Base-by-base conservation (phyloP, 495 filamentous ascomycete genomes). In the Neurospora discreta region DNA sequence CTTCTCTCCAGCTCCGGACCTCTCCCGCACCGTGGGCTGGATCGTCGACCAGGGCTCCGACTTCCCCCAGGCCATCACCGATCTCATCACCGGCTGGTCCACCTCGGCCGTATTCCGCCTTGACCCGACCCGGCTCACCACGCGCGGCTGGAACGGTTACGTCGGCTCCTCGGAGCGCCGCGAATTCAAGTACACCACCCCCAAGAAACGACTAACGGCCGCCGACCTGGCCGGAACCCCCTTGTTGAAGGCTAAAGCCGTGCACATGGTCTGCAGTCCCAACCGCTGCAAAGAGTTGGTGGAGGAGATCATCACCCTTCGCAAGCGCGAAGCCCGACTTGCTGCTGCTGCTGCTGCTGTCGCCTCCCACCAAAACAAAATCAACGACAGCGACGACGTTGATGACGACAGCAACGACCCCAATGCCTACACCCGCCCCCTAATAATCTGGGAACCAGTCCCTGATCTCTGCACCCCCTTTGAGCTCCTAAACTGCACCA, bases 361-460 rank as follows among this genome's bases (percentile, higher is more conserved):
- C 23, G 52, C 52, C 36, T 44, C 74, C 23, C 52, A 71, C 18
- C 38, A 75, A 5, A 76, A 73, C 67, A 30, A 68, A 69, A 52
- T 13, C n/a, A 71, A 76, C 40, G 76, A 76, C 41, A 33, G 33
- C 33, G 33, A 36, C 33, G 33, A 36, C 2, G 33, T 36, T 13
- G 73, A 65, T 1, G 44, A 70, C 30, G n/a, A 36, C 46, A 46
- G 68, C 20, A 43, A 69, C 38, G 75, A 75, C 68, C 46, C 73
- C 15, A 72, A 75, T 30, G 39, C 40, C 42, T 80, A 79, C 75
- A 39, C 69, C 8, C 84, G 85, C 39, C 93, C 92, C 2, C 78
- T 95, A 15, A 90, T 98, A 79, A 88, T 98, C 44, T 99, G 95
- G 95, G 95, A 99, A 78, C 95, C 95, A 5, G 90, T 97, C 4